Conservation (phyloP, 108 stramenopile genomes). For the Cylindrotheca fusiformis region DNA sequence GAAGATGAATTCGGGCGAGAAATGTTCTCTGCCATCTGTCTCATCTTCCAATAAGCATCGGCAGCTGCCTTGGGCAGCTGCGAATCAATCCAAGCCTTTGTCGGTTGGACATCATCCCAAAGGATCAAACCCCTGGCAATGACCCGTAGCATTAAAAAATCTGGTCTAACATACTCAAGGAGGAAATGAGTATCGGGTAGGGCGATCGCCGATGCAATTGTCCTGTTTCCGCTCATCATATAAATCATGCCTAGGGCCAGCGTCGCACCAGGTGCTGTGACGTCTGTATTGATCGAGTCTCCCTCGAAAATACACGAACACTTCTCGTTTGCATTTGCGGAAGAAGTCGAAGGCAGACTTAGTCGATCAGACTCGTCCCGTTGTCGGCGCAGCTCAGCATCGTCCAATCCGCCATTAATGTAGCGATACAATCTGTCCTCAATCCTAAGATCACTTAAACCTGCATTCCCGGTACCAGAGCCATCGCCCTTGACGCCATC, state of each 20-base stretch:
- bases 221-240: constrained; percentile 81
- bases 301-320: constrained; percentile 88
- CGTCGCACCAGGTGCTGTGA: constrained; percentile 95
- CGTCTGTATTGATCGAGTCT: constrained; percentile 86
- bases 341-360: constrained; percentile 22
- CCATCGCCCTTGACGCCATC: constrained; percentile 12
- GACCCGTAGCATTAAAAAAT: constrained; percentile 88
- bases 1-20: not conserved
- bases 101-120: constrained; percentile 88
- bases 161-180: constrained; percentile 93
- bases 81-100: constrained; percentile 72
- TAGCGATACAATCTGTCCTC: constrained; percentile 91
- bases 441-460: constrained; percentile 89
- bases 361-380: constrained; percentile 46
- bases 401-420: constrained; percentile 79
- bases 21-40: constrained; percentile 30
- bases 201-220: constrained; percentile 72
- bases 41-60: constrained; percentile 59
- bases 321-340: constrained; percentile 51
- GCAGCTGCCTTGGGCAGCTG: constrained; percentile 79
- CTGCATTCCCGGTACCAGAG: constrained; percentile 41
- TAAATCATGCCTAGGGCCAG: constrained; percentile 93
- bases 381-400: constrained; percentile 34
- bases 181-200: constrained; percentile 92
- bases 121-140: constrained; percentile 88